A percentile compares a stretch with the other conserved stretches of the same genome.
Evolutionary conservation across 192 early-diverging fungal species (phyloP).

Genomic region (Coemansia sp.): DNA sequence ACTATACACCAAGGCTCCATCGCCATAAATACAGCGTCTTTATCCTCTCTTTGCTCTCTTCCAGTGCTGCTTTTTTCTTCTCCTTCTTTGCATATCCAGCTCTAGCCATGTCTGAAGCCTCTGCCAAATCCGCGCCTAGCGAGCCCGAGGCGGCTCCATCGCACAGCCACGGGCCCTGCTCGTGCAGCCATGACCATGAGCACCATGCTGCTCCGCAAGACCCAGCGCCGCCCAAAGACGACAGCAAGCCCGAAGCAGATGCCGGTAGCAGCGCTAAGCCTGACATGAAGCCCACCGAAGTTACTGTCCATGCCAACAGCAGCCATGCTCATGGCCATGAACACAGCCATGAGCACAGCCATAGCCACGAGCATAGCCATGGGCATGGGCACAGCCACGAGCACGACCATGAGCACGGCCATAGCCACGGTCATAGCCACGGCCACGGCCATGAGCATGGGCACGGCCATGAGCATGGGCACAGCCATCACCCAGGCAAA

Average conservation of each 20-base stretch:
- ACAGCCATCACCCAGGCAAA: conserved; percentile 25
- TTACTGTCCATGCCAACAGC: conserved; percentile 2
- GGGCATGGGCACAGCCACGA: too few species aligned
- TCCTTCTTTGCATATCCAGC: too few species aligned
- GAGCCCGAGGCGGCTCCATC: background rate
- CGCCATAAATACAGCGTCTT: background rate
- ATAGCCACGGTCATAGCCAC: conserved; percentile 21
- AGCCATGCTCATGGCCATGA: conserved; percentile 19
- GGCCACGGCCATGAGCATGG: too few species aligned
- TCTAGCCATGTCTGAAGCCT: conserved; percentile 1
- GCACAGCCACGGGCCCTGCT: conserved; percentile 5
- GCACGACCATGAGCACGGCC: conserved; percentile 3
- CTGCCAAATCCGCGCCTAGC: background rate
- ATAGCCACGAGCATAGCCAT: conserved; percentile 20
- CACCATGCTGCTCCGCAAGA: too few species aligned
- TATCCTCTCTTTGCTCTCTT: background rate
- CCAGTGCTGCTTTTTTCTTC: too few species aligned
- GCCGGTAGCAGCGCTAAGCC: background rate
- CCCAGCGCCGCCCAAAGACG: too few species aligned
- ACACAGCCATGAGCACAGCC: conserved; percentile 24
- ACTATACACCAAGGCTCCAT: background rate
- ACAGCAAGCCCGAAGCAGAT: background rate
- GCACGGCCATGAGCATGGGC: too few species aligned
- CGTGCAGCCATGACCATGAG: conserved; percentile 3
- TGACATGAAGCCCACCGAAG: background rate